phyloP scores from a whole-genome alignment of 129 eudicot species.

The Sambucus nigra region DNA sequence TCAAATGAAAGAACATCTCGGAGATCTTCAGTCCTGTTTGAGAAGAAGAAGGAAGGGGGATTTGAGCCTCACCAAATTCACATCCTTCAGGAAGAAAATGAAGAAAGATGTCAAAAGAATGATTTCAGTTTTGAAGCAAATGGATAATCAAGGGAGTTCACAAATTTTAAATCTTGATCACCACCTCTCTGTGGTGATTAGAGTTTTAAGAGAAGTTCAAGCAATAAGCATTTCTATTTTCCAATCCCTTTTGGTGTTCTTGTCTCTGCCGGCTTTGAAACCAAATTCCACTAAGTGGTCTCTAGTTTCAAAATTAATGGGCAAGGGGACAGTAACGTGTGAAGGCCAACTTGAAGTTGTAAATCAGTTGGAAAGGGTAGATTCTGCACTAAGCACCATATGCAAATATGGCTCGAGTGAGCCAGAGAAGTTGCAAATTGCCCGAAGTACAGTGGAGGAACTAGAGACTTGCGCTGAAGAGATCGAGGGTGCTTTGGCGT shows the following conservation, averaged over 20 bases:
- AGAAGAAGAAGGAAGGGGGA: constrained; percentile 30
- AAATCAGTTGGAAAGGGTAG: constrained; percentile 8
- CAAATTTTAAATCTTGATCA: constrained; percentile 17
- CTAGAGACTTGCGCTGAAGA: too few species aligned
- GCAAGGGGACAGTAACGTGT: constrained; percentile 6
- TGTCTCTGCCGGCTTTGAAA: constrained; percentile 21
- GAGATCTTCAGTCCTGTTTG: constrained; percentile 31
- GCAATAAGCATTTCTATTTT: constrained; percentile 21
- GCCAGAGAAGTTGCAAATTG: neutral
- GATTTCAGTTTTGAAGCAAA: constrained; percentile 19
- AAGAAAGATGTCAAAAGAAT: too few species aligned
- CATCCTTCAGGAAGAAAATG: constrained; percentile 36
- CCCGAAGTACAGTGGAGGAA: too few species aligned
- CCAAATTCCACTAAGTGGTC: constrained; percentile 30
- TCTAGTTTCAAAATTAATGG: constrained; percentile 26
- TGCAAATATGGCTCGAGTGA: constrained; percentile 2
- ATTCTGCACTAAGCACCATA: neutral
- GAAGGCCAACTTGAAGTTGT: constrained; percentile 12
- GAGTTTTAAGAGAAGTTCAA: constrained; percentile 25
- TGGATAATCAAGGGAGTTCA: constrained; percentile 6
- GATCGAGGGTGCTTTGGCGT: too few species aligned
- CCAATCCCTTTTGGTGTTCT: constrained; percentile 24
- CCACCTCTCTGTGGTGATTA: constrained; percentile 20
- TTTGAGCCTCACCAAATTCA: constrained; percentile 8
- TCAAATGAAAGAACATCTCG: constrained; percentile 25